These are phyloP conservation scores for Claviceps africana DNA, from an alignment of 2,329 filamentous ascomycete species.

Conservation along the genomic window DNA sequence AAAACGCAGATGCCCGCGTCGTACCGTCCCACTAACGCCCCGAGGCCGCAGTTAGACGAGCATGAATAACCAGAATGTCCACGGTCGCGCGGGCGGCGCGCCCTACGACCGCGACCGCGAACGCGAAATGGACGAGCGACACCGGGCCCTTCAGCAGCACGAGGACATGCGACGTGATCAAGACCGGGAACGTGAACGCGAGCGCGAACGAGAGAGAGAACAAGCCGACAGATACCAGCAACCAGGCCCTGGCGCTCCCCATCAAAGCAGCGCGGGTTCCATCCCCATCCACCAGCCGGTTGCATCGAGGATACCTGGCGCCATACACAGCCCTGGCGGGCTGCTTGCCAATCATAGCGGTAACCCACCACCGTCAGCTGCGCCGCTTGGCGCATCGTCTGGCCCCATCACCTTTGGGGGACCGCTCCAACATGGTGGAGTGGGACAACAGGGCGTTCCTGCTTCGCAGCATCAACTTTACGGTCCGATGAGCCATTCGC, in stretches of 20 bases:
- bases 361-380: constrained; percentile 35
- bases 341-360: constrained; percentile 62
- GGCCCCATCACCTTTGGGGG: constrained; percentile 40
- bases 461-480: constrained; percentile 43
- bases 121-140: constrained; percentile 34
- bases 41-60: constrained; percentile 11
- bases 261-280: constrained; percentile 77
- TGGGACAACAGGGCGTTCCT: constrained; percentile 30
- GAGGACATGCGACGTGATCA: constrained; percentile 35
- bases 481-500: constrained; percentile 35
- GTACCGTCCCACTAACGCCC: constrained; percentile 3
- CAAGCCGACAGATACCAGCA: constrained; percentile 53
- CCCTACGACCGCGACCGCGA: constrained; percentile 35
- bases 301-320: constrained; percentile 62
- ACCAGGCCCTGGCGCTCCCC: constrained; percentile 30
- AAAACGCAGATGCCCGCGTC: not conserved
- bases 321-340: constrained; percentile 85
- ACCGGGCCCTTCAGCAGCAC: constrained; percentile 31
- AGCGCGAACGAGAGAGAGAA: constrained; percentile 28
- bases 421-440: constrained; percentile 41
- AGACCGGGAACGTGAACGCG: constrained; percentile 49
- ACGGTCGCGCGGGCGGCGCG: constrained; percentile 24
- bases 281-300: constrained; percentile 92
- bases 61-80: constrained; percentile 35
- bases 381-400: constrained; percentile 37